Percentiles rank a stretch among this genome's conserved stretches.
Conservation (phyloP, 2,329 filamentous ascomycete species). For the Aspergillus sp. region DNA sequence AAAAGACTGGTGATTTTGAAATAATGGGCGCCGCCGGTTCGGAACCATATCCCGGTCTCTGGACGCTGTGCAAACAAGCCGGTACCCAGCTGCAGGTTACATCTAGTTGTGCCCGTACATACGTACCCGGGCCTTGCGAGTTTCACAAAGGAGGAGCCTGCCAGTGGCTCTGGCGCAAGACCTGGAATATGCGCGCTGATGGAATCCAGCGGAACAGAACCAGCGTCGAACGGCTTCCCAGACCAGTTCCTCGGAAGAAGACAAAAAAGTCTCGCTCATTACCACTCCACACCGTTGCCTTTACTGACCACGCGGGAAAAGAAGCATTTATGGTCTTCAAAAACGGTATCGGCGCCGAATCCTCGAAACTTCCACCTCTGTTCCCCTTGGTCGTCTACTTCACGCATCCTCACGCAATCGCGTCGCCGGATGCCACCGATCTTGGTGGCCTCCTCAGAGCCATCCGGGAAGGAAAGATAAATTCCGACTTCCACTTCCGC, state of each 20-base stretch:
- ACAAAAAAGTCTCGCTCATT: background rate
- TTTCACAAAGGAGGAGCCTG: background rate
- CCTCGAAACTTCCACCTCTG: conserved; percentile 4
- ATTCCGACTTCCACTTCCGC: conserved; percentile 3
- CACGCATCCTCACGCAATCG: background rate
- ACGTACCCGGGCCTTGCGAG: background rate
- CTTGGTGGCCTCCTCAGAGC: background rate
- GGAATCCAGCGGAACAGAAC: background rate
- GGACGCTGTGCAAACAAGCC: background rate
- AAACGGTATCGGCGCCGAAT: background rate
- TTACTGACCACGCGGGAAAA: background rate
- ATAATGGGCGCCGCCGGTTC: background rate
- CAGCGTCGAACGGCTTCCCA: background rate
- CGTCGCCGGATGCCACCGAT: background rate
- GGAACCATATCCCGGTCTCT: background rate
- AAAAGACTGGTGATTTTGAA: background rate
- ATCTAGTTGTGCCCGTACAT: background rate
- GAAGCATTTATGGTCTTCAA: conserved; percentile 11
- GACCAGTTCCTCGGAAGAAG: background rate
- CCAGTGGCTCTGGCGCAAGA: conserved; percentile 1
- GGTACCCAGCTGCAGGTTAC: background rate
- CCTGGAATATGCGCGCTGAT: background rate
- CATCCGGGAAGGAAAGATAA: background rate
- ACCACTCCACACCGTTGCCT: background rate
- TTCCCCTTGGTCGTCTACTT: conserved; percentile 12